Base-by-base conservation (phyloP, 768 basidiomycete genomes). In the Panus rudis region DNA sequence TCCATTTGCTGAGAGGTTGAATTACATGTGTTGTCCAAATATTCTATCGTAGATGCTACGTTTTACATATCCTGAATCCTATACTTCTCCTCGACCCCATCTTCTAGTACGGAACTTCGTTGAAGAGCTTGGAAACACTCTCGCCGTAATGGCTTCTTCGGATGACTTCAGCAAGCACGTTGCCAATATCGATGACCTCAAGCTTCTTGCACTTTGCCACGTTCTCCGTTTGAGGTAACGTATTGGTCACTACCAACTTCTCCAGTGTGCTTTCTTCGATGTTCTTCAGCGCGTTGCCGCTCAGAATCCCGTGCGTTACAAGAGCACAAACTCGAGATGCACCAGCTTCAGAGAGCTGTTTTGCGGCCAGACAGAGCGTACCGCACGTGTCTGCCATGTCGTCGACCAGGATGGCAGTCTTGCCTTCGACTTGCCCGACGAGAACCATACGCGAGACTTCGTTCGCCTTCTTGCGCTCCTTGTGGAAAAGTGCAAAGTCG, bases 381-480 rank as follows among this genome's bases (percentile, higher is more conserved):
- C 91, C 91, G 55, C 91, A 94, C 32, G 92, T 94, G 64, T 94
- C 91, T 23, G 92, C 91, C 92, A 99, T 97, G 70, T 99, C 96
- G 70, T 98, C 96, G 34, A 98, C 87, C 22, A 99, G 72, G 45
- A 99, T 92, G 42, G 93, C 96, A 32, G 81, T 75, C 69, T 97
- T 92, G 60, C 83, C 92, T 59, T 78, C 81, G 49, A 93, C 92
- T 56, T 91, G 82, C 1, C 96, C 96, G 34, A 99, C 94, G 40
- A 99, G 79, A 43, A 92, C 78, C 92, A 93, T 92, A 43, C 92
- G 80, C 47, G 90, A 92, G 6, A 94, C 90, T 50, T 91, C 85
- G 63, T 93, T 94, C 23, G 90, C 90, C 67, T 90, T 92, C 71
- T 93, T 92, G 48, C 94, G 86, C 72, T 99, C 96, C 61, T 98